Evolutionary conservation across 768 basidiomycete species (phyloP).

Genomic region (Crucibulum laeve): DNA sequence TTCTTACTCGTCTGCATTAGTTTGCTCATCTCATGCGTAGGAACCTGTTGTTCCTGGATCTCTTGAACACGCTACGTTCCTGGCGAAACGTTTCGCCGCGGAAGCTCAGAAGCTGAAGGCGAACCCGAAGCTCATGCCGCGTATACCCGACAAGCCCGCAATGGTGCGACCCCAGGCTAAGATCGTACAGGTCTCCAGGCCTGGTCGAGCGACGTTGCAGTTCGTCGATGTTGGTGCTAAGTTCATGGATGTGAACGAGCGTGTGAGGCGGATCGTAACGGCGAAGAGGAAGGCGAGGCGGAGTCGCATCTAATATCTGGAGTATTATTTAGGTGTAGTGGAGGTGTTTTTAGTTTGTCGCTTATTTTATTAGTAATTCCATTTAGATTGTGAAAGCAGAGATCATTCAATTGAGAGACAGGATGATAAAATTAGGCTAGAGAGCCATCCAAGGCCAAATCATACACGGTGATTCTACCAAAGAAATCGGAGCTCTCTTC

Average conservation of each 20-base stretch:
- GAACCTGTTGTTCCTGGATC: conserved; percentile 57
- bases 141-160: conserved; percentile 27
- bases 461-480: conserved; percentile 74
- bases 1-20: conserved; percentile 2
- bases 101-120: conserved; percentile 30
- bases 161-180: conserved; percentile 30
- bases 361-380: too few species aligned
- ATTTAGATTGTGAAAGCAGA: too few species aligned
- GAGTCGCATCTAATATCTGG: too few species aligned
- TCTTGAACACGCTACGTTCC: conserved; percentile 43
- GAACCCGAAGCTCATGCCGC: conserved; percentile 33
- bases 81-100: conserved; percentile 29
- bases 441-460: conserved; percentile 41
- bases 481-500: conserved; percentile 85
- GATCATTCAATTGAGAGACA: too few species aligned
- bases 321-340: too few species aligned
- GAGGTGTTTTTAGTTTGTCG: too few species aligned
- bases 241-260: conserved; percentile 58
- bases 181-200: conserved; percentile 31
- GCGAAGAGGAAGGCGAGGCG: conserved; percentile 85
- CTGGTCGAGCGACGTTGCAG: conserved; percentile 51
- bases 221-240: conserved; percentile 75
- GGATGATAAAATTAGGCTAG: conserved; percentile 2
- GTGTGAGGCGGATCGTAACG: conserved; percentile 50
- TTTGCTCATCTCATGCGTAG: conserved; percentile 28